phyloP scores from a whole-genome alignment of 202 grass and related monocot genomes.

The Eragrostis tef region DNA sequence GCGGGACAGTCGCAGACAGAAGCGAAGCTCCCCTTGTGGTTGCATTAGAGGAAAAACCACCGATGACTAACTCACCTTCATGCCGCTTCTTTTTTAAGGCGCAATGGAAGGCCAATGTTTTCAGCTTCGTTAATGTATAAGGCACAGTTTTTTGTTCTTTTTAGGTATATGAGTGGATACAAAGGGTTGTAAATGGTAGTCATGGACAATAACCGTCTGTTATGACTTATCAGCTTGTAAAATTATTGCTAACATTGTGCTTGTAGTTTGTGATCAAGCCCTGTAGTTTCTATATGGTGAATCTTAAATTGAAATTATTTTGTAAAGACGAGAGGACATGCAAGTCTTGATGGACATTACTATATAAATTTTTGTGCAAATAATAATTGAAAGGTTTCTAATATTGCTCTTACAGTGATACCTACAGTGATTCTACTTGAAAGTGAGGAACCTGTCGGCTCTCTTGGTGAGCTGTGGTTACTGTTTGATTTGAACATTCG shows the following conservation, averaged over 20 bases:
- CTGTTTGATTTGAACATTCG: neutral
- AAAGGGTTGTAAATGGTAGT: slow-evolving; percentile 60
- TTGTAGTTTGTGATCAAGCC: slow-evolving; percentile 34
- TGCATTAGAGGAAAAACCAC: slow-evolving; percentile 73
- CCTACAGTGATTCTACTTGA: neutral
- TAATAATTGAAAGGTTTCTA: neutral
- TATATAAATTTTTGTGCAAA: slow-evolving; percentile 23
- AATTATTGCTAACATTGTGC: slow-evolving; percentile 43
- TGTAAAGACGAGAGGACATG: slow-evolving; percentile 23
- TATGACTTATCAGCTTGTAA: slow-evolving; percentile 32
- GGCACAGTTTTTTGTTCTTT: slow-evolving; percentile 5
- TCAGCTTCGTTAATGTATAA: slow-evolving; percentile 41
- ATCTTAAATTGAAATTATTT: slow-evolving; percentile 5
- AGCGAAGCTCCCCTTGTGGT: slow-evolving; percentile 57
- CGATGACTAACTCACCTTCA: slow-evolving; percentile 56
- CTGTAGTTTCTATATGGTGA: neutral
- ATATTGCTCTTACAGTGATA: neutral
- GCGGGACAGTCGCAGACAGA: slow-evolving; percentile 59
- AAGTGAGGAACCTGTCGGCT: slow-evolving; percentile 3
- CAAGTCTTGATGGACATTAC: slow-evolving; percentile 9
- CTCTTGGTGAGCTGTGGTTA: neutral
- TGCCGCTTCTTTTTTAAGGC: slow-evolving; percentile 47
- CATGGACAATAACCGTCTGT: slow-evolving; percentile 36
- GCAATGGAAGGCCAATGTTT: slow-evolving; percentile 43
- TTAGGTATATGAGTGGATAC: slow-evolving; percentile 43